Percentiles rank a stretch among this genome's conserved stretches.
phyloP scores from a whole-genome alignment of 208 protist genomes.

The Naegleria gruberi region DNA sequence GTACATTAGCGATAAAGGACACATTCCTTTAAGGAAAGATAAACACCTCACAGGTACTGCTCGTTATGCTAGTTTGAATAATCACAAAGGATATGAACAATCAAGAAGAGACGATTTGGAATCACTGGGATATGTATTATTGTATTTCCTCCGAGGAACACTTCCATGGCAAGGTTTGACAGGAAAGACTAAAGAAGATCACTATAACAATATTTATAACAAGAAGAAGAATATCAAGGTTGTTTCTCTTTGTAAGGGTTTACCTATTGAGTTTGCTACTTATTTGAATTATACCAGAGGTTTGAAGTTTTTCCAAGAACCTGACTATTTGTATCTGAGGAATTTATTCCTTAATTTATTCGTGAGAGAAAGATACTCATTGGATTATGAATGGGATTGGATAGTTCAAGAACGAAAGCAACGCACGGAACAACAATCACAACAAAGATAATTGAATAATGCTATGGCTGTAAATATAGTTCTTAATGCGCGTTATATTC shows the following conservation, averaged over 20 bases:
- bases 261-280: neutral
- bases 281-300: neutral
- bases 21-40: constrained; percentile 28
- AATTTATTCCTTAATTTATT: constrained; percentile 1
- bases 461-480: no score
- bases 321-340: constrained; percentile 3
- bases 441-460: no score
- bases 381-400: constrained; percentile 10
- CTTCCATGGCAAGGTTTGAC: constrained; percentile 97
- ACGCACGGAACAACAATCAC: neutral
- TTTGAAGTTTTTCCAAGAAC: neutral
- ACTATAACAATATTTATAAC: constrained; percentile 96
- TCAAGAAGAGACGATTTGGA: constrained; percentile 94
- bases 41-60: constrained; percentile 25
- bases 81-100: constrained; percentile 54
- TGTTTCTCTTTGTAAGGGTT: constrained; percentile 82
- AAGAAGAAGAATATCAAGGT: constrained; percentile 90
- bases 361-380: neutral
- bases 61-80: constrained; percentile 41
- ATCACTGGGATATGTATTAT: constrained; percentile 93
- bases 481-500: no score
- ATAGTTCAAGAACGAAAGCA: neutral
- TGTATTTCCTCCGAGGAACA: constrained; percentile 96
- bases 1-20: constrained; percentile 3
- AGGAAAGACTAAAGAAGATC: constrained; percentile 92